Conservation (phyloP, 208 protist species). For the Acanthamoeba royreba region DNA sequence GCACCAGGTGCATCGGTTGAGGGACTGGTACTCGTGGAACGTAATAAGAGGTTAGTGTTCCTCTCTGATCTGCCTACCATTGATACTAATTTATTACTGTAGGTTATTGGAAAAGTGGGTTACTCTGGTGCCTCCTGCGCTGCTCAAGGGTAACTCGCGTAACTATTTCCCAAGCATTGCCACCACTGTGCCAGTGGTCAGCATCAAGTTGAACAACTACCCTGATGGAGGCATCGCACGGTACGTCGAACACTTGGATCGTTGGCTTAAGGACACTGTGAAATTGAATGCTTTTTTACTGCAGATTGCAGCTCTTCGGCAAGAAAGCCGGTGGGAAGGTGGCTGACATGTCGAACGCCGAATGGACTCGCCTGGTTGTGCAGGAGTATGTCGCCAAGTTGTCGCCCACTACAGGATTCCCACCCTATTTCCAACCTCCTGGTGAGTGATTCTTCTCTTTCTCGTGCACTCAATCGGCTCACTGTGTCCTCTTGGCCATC, state of each 20-base stretch:
- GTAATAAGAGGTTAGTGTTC: neutral
- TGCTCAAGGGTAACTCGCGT: conserved; percentile 6
- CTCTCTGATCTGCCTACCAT: neutral
- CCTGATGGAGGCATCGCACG: conserved; percentile 24
- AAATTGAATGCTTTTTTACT: neutral
- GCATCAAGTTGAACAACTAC: neutral
- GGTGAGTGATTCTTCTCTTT: neutral
- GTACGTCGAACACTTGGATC: neutral
- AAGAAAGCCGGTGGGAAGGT: neutral
- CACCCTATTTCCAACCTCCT: neutral
- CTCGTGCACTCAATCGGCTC: too few species aligned
- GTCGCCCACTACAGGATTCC: neutral
- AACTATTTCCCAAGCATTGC: conserved; percentile 6
- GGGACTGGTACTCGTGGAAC: neutral
- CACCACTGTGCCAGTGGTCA: neutral
- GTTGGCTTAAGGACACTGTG: neutral
- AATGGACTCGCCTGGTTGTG: neutral
- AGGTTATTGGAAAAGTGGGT: neutral
- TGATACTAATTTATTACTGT: neutral
- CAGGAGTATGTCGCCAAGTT: neutral
- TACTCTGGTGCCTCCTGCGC: neutral
- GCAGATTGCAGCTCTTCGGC: neutral
- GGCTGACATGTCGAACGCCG: neutral
- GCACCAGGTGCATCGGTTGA: neutral
- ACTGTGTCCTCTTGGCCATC: neutral